Percentiles rank a stretch among this genome's conserved stretches.
These are phyloP conservation scores for Aphanomyces cochlioides DNA, from an alignment of 352 stramenopile species.

Conservation along the genomic window DNA sequence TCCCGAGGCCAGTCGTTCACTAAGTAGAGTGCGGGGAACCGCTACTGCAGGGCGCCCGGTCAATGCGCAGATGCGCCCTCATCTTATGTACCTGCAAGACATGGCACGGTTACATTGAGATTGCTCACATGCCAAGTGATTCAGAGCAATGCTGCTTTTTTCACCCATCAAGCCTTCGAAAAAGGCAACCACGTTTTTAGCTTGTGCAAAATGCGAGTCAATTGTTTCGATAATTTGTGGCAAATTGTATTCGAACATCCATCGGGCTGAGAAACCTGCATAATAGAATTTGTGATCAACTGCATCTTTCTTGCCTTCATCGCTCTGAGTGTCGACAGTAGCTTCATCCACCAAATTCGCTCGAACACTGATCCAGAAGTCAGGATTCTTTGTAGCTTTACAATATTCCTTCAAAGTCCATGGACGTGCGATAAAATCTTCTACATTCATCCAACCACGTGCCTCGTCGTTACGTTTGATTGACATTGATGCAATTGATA, in stretches of 20 bases:
- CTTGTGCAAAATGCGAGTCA: neutral
- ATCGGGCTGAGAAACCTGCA: neutral
- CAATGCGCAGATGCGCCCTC: too few species aligned
- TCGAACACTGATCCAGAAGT: neutral
- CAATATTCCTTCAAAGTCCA: neutral
- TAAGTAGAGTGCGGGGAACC: too few species aligned
- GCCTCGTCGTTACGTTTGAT: neutral
- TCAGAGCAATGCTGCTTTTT: neutral
- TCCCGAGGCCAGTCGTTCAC: too few species aligned
- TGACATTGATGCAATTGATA: conserved; percentile 4
- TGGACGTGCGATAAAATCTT: neutral
- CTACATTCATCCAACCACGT: neutral
- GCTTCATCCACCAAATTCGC: neutral
- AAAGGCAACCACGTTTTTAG: neutral
- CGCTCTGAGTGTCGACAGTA: neutral
- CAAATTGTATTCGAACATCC: neutral
- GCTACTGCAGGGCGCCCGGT: too few species aligned
- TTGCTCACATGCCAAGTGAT: neutral
- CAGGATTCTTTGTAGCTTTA: neutral
- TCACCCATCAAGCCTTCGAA: neutral
- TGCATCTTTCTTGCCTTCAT: neutral
- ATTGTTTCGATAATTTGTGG: neutral
- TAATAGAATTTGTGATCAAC: neutral
- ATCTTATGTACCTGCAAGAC: too few species aligned
- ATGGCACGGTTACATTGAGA: too few species aligned